Base-by-base conservation (phyloP, 2,329 filamentous ascomycete genomes). In the Trichoderma asperellum region DNA sequence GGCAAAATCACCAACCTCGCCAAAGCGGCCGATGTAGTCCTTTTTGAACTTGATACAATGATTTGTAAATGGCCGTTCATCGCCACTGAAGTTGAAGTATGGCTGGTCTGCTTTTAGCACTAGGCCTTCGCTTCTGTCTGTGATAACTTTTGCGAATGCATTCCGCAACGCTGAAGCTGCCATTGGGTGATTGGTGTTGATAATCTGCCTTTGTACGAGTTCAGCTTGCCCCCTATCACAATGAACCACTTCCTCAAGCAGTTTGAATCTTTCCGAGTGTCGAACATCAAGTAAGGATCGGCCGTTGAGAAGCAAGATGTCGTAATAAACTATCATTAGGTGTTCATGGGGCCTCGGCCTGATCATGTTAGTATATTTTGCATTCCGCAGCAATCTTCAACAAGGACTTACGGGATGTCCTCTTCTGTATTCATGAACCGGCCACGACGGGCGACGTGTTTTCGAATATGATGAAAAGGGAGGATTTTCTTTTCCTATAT, bases 31-130 rank as follows among this genome's bases (percentile, higher is more conserved):
- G 47, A 97, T 80, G 74, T 96, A 97, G 75, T 96, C 92, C 75
- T 93, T 93, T 79, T 97, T 97, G 53, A 97, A 79, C 79, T 97
- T 97, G 75, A 97, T 92, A 76, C 89, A 91, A 68, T 81, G 83
- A 16, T 82, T 82, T 2, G 78, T 76, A 70, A 81, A 82, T 35
- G 83, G 71, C 73, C 80, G 73, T 53, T 74, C 73, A 57, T 72
- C 74, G 56, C 75, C 74, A 35, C 71, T 76, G 72, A 85, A 87
- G 68, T 87, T 82, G 71, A 97, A 92, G 76, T 97, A 97, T 0
- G 93, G 89, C 29, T 91, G 88, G 70, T 93, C 89, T 0, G 91
- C 88, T 78, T 97, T 97, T 61, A 97, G 78, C 0, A 97, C 89
- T 18, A 96, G 83, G 0, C 94, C 94, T 81, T 97, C 94, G 76